These are phyloP conservation scores for Cryptococcus jaspeensis DNA, from an alignment of 1,284 basidiomycete species.

Conservation along the genomic window DNA sequence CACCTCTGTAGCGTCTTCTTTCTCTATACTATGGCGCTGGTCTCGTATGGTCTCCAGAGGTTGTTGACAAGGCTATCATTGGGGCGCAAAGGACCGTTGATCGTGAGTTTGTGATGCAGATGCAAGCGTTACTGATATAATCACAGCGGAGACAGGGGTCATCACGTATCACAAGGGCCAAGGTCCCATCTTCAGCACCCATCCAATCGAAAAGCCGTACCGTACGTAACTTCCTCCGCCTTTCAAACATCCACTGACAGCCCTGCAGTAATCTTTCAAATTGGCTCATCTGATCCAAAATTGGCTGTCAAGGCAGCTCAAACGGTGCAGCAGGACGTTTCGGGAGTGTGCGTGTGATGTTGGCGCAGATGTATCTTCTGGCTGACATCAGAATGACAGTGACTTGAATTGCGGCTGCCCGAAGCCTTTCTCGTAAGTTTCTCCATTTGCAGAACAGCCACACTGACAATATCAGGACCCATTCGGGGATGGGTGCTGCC, in stretches of 20 bases:
- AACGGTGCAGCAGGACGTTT: conserved; percentile 81
- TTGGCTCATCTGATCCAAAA: conserved; percentile 84
- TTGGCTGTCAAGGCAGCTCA: conserved; percentile 89
- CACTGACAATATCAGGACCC: conserved; percentile 55
- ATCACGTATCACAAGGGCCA: conserved; percentile 75
- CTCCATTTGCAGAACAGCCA: background rate
- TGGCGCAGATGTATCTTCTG: background rate
- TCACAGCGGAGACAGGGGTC: conserved; percentile 76
- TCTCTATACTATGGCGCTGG: conserved; percentile 90
- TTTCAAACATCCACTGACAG: conserved; percentile 1
- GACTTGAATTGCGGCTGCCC: conserved; percentile 69
- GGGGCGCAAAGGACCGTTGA: conserved; percentile 79
- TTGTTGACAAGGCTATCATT: conserved; percentile 93
- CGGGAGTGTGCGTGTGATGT: conserved; percentile 62
- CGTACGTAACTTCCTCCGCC: conserved; percentile 37
- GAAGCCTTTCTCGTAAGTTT: conserved; percentile 78
- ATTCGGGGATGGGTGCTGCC: conserved; percentile 94
- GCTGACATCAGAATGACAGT: conserved; percentile 19
- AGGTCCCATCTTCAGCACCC: conserved; percentile 85
- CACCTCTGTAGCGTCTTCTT: conserved; percentile 60
- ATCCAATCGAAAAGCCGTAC: conserved; percentile 90
- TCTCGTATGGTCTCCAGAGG: conserved; percentile 96
- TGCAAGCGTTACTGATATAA: conserved; percentile 11
- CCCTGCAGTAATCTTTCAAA: conserved; percentile 61
- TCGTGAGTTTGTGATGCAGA: conserved; percentile 58